Evolutionary conservation across 2,329 filamentous ascomycete genomes (phyloP).

Genomic region (Aspergillus alliaceus): DNA sequence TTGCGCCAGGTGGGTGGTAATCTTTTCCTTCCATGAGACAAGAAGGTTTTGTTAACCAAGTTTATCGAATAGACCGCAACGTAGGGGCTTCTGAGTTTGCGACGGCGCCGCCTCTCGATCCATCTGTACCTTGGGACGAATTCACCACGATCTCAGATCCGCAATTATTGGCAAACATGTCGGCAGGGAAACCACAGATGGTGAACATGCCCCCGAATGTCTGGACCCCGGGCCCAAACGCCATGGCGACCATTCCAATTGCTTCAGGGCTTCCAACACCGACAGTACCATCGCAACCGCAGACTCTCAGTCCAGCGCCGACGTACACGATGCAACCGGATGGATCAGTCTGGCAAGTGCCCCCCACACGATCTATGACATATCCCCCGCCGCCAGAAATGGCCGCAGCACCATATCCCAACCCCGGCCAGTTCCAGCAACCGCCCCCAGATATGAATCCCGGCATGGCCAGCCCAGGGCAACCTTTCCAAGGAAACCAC

Average conservation of each 20-base stretch:
- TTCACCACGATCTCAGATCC: slow-evolving; percentile 38
- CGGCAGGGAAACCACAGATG: slow-evolving; percentile 31
- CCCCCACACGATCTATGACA: slow-evolving; percentile 33
- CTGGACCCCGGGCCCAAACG: slow-evolving; percentile 30
- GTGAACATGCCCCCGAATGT: slow-evolving; percentile 33
- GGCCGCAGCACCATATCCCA: slow-evolving; percentile 20
- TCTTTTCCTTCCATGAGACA: neutral
- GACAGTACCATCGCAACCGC: slow-evolving; percentile 32
- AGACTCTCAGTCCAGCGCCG: slow-evolving; percentile 28
- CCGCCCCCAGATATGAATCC: slow-evolving; percentile 35
- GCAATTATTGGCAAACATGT: slow-evolving; percentile 35
- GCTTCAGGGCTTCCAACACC: slow-evolving; percentile 31
- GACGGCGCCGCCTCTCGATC: slow-evolving; percentile 32
- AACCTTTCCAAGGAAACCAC: slow-evolving; percentile 22
- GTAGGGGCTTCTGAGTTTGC: slow-evolving; percentile 30
- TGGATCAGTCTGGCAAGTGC: slow-evolving; percentile 37
- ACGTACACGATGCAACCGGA: slow-evolving; percentile 37
- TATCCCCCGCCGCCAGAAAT: slow-evolving; percentile 35
- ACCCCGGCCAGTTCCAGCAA: slow-evolving; percentile 29
- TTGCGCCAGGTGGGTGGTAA: slow-evolving; percentile 34
- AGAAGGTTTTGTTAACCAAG: slow-evolving; percentile 8
- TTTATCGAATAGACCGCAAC: slow-evolving; percentile 26
- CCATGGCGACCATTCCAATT: slow-evolving; percentile 28
- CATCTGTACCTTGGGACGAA: slow-evolving; percentile 39
- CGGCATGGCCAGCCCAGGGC: slow-evolving; percentile 37